Evolutionary conservation across 176 grass and related monocot genomes (phyloP), one percentile per base, ranked within the genome.

Genomic region (Carex scoparia): DNA sequence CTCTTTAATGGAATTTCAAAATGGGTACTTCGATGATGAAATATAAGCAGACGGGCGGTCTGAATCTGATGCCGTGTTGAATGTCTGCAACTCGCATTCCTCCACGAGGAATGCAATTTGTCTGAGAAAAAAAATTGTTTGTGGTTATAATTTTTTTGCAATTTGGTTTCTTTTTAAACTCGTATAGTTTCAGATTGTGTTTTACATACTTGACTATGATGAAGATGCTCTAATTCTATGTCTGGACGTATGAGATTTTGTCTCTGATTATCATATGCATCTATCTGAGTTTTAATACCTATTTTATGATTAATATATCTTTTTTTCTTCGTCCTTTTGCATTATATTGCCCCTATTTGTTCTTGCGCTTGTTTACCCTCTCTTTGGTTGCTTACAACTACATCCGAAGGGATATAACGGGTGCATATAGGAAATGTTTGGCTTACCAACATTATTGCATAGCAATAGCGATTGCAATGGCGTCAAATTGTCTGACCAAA

Each of bases 61-160:
- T 88, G 97, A 99, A 92, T 81, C 91, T 99, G 97, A 96, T 99
- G 93, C 93, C 93, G 49, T 94, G 97, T 99, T 99, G 97, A 99
- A 79, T 87, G 93, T 99, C 93, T 99, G 97, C 90, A 84, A 57
- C 57, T 76, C 86, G 89, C 71, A 46, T 84, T 85, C 84, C 87
- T 87, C 59, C 59, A 65, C 28, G 35, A 65, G 79, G 81, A 56
- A 71, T 69, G 88, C 90, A 56, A 77, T 69, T 87, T 89, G 79
- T 84, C 93, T 84, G 91, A 94, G 93, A 88, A 82, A 91, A 81
- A 78, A 7, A 30, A 60, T 46, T 11, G 11, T 13, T 33, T 85
- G 16, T 27, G 16, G 9, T 37, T 23, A 2, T 12, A 69, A 76
- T 7, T 0, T 0, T 1, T 16, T 42, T 30, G 58, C 59, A 84